phyloP scores from a whole-genome alignment of 306 rosid genomes.

The Lathyrus sativus region DNA sequence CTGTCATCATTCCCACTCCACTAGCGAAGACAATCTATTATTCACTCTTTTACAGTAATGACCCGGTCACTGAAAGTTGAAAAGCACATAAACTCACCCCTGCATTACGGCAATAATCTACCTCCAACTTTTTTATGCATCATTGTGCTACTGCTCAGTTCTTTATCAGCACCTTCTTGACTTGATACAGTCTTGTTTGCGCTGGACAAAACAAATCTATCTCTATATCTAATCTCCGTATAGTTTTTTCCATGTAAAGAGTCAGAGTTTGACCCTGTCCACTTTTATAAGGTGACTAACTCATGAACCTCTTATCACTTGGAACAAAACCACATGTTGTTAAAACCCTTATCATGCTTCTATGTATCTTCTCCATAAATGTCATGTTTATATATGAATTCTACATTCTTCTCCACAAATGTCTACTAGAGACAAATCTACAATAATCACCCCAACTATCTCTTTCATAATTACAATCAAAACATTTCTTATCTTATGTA shows the following conservation, averaged over 20 bases:
- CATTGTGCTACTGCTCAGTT: not conserved
- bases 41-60: not conserved
- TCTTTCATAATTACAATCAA: not conserved
- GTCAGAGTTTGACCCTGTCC: no score
- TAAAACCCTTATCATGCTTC: not conserved
- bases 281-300: no score
- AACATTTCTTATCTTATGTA: not conserved
- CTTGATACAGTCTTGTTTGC: not conserved
- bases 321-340: not conserved
- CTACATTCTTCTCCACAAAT: not conserved
- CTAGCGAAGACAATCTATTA: not conserved
- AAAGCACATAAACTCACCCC: no score
- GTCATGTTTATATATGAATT: not conserved
- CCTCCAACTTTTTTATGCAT: not conserved
- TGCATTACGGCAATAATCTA: not conserved
- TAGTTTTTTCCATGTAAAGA: no score
- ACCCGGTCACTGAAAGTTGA: no score
- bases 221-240: no score
- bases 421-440: not conserved
- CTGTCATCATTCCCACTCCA: not conserved
- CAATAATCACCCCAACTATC: not conserved
- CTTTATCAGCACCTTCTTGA: not conserved
- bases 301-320: not conserved
- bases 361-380: not conserved
- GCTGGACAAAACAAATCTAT: not conserved